Percentiles rank a stretch among this genome's conserved stretches.
These are phyloP conservation scores for Aspergillus novoparasiticus DNA, from an alignment of 2,329 filamentous ascomycete species.

Conservation along the genomic window DNA sequence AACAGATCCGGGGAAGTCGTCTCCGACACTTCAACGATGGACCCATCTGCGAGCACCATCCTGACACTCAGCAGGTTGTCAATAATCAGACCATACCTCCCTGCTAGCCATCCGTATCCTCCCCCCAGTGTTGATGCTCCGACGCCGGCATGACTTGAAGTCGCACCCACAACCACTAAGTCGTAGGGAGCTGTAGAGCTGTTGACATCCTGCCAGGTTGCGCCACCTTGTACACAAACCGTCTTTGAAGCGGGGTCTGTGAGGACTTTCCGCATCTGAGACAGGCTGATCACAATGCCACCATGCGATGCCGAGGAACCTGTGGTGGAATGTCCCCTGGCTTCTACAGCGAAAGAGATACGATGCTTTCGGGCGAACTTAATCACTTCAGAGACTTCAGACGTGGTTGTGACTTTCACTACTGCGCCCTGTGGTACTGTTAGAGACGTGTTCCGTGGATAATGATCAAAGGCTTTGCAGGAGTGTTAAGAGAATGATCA, in stretches of 20 bases:
- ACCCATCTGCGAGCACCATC: slow-evolving; percentile 42
- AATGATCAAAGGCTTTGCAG: background rate
- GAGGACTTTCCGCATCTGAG: slow-evolving; percentile 52
- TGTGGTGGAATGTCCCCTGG: slow-evolving; percentile 60
- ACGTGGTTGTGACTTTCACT: slow-evolving; percentile 12
- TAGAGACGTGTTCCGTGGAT: background rate
- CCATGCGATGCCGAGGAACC: slow-evolving; percentile 54
- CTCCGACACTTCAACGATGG: slow-evolving; percentile 40
- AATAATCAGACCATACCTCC: slow-evolving; percentile 55
- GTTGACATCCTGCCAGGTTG: slow-evolving; percentile 59
- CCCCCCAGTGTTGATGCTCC: slow-evolving; percentile 60
- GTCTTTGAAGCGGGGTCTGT: slow-evolving; percentile 51
- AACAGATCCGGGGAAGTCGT: slow-evolving; percentile 50
- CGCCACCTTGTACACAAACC: slow-evolving; percentile 55
- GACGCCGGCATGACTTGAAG: slow-evolving; percentile 62
- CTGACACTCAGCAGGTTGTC: slow-evolving; percentile 47
- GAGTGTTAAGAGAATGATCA: background rate
- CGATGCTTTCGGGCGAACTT: slow-evolving; percentile 51
- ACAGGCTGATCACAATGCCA: slow-evolving; percentile 60
- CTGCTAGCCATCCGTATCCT: slow-evolving; percentile 58
- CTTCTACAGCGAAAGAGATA: slow-evolving; percentile 56
- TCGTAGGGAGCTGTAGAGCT: slow-evolving; percentile 51
- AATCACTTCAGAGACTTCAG: slow-evolving; percentile 12
- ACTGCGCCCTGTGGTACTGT: slow-evolving; percentile 16
- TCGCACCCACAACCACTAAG: slow-evolving; percentile 61